phyloP scores from a whole-genome alignment of 352 stramenopile genomes.

The Globisporangium camurandrum region DNA sequence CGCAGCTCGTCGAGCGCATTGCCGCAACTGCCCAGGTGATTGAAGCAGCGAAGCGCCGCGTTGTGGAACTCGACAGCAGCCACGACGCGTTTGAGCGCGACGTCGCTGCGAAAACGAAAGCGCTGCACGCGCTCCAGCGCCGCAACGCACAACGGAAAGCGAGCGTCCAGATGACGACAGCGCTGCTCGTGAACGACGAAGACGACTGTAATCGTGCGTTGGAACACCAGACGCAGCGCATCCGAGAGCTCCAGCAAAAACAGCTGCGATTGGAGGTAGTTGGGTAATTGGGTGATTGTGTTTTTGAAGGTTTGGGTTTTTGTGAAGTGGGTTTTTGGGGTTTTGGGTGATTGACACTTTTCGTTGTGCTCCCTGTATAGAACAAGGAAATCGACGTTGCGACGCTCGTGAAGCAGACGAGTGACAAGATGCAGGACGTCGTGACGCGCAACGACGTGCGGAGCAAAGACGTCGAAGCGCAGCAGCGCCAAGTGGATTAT shows the following conservation, averaged over 20 bases:
- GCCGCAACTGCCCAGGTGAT: conserved; percentile 34
- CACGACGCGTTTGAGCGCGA: conserved; percentile 38
- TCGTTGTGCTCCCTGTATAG: conserved; percentile 9
- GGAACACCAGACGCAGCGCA: conserved; percentile 59
- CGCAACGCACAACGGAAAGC: conserved; percentile 67
- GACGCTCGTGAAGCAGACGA: conserved; percentile 56
- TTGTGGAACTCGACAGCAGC: conserved; percentile 31
- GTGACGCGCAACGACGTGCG: conserved; percentile 61
- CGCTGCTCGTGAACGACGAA: conserved; percentile 71
- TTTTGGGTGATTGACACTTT: not conserved
- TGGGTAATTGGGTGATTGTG: too few species aligned
- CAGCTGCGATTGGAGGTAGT: conserved; percentile 59
- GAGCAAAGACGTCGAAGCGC: conserved; percentile 62
- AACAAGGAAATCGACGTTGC: conserved; percentile 71
- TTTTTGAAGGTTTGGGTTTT: not conserved
- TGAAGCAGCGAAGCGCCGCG: conserved; percentile 38
- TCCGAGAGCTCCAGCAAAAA: conserved; percentile 63
- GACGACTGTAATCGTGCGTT: conserved; percentile 71
- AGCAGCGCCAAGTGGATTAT: conserved; percentile 68
- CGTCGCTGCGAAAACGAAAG: conserved; percentile 33
- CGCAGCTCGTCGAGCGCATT: conserved; percentile 27
- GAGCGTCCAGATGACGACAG: conserved; percentile 57
- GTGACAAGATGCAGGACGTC: conserved; percentile 37
- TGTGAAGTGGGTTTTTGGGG: not conserved
- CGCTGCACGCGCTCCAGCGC: conserved; percentile 70